Percentiles rank a stretch among this genome's conserved stretches.
These are phyloP conservation scores for Solanum etuberosum DNA, from an alignment of 257 asterid genomes.

Conservation along the genomic window DNA sequence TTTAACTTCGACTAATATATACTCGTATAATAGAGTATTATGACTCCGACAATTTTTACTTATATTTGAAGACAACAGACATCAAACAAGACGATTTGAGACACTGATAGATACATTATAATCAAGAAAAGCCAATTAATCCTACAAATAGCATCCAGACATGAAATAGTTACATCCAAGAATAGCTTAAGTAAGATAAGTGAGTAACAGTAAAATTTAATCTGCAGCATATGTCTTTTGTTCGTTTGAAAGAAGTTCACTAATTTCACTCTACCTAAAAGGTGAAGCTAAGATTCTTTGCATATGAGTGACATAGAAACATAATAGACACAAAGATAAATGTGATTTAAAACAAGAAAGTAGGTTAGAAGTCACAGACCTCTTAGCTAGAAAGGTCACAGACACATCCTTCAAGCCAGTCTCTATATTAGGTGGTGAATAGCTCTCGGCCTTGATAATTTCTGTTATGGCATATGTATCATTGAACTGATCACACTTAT, in stretches of 20 bases:
- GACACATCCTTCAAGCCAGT: conserved; percentile 48
- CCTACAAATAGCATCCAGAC: not conserved
- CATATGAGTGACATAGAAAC: not conserved
- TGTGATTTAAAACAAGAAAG: not conserved
- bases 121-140: not conserved
- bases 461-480: conserved; percentile 45
- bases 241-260: not conserved
- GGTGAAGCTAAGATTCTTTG: not conserved
- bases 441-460: conserved; percentile 70
- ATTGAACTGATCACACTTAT: conserved; percentile 29
- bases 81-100: not conserved
- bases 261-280: not conserved
- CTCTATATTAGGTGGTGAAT: conserved; percentile 25
- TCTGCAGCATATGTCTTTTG: not conserved
- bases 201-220: not conserved
- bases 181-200: not conserved
- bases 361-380: conserved; percentile 37
- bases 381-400: conserved; percentile 65
- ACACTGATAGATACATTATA: not conserved
- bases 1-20: no score
- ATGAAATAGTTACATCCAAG: not conserved
- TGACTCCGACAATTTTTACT: not conserved
- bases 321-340: not conserved
- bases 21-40: no score
- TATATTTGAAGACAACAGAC: not conserved